Evolutionary conservation across 2,329 filamentous ascomycete species (phyloP).

Genomic region (Claviceps sp.): DNA sequence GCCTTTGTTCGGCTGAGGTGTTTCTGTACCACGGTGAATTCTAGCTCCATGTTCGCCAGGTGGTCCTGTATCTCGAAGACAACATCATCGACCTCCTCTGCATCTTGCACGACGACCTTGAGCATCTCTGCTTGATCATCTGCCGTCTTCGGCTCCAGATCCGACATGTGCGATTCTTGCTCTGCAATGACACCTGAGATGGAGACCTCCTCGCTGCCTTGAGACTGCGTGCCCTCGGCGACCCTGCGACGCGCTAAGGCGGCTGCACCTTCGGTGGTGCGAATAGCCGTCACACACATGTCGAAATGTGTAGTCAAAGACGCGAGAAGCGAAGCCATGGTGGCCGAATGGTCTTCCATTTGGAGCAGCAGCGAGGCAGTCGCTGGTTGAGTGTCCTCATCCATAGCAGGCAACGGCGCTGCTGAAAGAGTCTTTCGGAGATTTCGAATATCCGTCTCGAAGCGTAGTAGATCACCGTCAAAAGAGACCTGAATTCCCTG

Average conservation of each 20-base stretch:
- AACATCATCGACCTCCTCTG: slow-evolving; percentile 51
- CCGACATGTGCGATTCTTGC: slow-evolving; percentile 35
- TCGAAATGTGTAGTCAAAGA: slow-evolving; percentile 83
- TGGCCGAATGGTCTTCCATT: slow-evolving; percentile 62
- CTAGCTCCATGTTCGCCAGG: slow-evolving; percentile 62
- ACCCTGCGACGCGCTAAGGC: slow-evolving; percentile 55
- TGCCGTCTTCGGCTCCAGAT: slow-evolving; percentile 57
- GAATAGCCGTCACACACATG: slow-evolving; percentile 79
- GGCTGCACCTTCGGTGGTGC: slow-evolving; percentile 73
- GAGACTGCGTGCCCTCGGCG: slow-evolving; percentile 45
- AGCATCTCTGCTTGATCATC: slow-evolving; percentile 76
- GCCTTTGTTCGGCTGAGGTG: slow-evolving; percentile 40
- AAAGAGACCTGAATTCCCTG: slow-evolving; percentile 57
- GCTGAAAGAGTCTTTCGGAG: slow-evolving; percentile 46
- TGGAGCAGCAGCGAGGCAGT: slow-evolving; percentile 38
- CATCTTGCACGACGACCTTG: slow-evolving; percentile 61
- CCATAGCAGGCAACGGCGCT: slow-evolving; percentile 19
- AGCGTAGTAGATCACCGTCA: slow-evolving; percentile 59
- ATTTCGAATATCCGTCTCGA: slow-evolving; percentile 59
- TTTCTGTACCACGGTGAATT: slow-evolving; percentile 48
- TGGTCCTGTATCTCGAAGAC: slow-evolving; percentile 61
- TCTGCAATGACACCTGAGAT: slow-evolving; percentile 54
- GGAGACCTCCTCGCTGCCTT: slow-evolving; percentile 35
- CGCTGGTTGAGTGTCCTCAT: slow-evolving; percentile 27
- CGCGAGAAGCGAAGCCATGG: slow-evolving; percentile 69